phyloP scores from a whole-genome alignment of 2,329 filamentous ascomycete genomes.

The Trichophyton rubrum region DNA sequence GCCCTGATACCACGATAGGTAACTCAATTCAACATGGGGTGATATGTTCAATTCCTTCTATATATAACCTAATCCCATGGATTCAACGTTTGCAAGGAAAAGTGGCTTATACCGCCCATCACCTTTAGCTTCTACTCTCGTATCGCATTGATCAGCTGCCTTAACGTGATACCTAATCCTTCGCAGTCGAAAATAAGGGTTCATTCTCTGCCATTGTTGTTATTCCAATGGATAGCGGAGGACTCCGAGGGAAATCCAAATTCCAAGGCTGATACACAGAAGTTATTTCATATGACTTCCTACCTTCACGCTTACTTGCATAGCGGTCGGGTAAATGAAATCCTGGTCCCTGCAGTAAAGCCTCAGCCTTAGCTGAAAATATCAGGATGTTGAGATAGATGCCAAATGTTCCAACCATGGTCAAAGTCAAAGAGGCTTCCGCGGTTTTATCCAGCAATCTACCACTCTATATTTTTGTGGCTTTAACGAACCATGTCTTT shows the following conservation, averaged over 20 bases:
- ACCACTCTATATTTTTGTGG: not conserved
- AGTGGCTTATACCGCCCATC: not conserved
- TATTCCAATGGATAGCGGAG: not conserved
- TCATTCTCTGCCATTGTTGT: too few relatives aligned
- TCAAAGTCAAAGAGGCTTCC: not conserved
- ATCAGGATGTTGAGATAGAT: not conserved
- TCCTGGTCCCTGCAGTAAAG: not conserved
- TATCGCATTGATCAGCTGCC: not conserved
- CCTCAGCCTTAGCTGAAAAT: not conserved
- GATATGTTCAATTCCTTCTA: not conserved
- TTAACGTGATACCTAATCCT: not conserved
- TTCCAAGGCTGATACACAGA: constrained; percentile 1
- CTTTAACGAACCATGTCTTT: not conserved
- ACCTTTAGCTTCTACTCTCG: not conserved
- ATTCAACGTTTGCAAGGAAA: not conserved
- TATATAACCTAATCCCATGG: not conserved
- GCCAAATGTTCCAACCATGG: not conserved
- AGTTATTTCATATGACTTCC: not conserved
- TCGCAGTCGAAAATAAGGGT: not conserved
- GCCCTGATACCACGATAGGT: not conserved
- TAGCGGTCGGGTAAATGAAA: not conserved
- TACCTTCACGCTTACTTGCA: not conserved
- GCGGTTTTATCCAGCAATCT: not conserved
- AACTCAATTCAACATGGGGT: not conserved
- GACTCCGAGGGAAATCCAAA: not conserved